Evolutionary conservation across 495 filamentous ascomycete genomes (phyloP), one percentile per base, ranked within the genome.

Genomic region (Schizothecium vesticola): DNA sequence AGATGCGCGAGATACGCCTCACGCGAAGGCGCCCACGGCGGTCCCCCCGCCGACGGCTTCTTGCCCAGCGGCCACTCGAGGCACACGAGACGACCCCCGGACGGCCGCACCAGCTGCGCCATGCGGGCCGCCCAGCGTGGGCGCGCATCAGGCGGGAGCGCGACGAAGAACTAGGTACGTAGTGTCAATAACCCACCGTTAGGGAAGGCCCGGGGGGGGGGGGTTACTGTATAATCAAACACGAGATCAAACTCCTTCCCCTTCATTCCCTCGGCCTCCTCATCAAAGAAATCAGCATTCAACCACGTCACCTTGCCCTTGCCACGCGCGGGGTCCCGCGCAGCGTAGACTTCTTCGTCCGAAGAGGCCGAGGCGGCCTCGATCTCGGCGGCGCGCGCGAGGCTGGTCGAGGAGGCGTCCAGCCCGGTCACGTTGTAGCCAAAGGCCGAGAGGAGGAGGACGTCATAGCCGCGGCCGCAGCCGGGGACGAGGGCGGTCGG

Each of bases 51-150:
- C 31, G 77, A 81, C 3, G 87, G 81, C 33, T 85, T 77, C 77
- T 94, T 94, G 69, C 84, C 84, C 19, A 89, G 86, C 0, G 92
- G 92, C 77, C 91, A 96, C 78, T 96, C 92, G 61, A 95, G 79
- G 73, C 93, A 95, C 56, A 95, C 84, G 59, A 96, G 79, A 33
- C 82, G 78, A 22, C 90, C 88, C 29, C 88, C 87, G 13, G 80
- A 78, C 7, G 84, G 83, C 63, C 84, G 79, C 29, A 94, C 83
- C 23, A 95, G 84, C 66, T 90, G 78, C 4, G 80, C 79, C 79
- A 91, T 87, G 24, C 88, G 83, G 13, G 82, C 79, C 11, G 90
- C 87, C 92, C 92, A 96, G n/a, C 78, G 72, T 3, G 89, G 85
- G 16, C 92, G 86, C 55, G 89, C 73, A 0, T 78, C 76, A 12